Conservation (phyloP, 2,329 filamentous ascomycete genomes). For the Trichophyton equinum region DNA sequence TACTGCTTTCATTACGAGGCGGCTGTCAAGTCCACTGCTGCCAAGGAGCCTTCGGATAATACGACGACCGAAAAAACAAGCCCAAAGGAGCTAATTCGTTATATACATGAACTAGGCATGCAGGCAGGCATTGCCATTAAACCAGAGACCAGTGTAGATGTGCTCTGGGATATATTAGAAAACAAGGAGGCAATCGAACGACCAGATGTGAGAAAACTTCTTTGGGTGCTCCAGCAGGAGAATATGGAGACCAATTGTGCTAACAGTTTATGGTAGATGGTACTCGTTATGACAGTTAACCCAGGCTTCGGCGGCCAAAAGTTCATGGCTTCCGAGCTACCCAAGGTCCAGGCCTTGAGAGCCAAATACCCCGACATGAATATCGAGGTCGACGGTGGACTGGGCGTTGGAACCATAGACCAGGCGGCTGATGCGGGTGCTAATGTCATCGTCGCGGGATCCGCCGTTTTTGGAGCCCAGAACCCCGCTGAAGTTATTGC, state of each 20-base stretch:
- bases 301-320: slow-evolving; percentile 96
- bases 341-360: slow-evolving; percentile 78
- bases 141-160: slow-evolving; percentile 78
- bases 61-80: slow-evolving; percentile 58
- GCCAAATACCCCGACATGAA: slow-evolving; percentile 79
- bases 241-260: neutral
- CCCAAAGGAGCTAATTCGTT: slow-evolving; percentile 73
- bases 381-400: slow-evolving; percentile 92
- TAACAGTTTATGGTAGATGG: slow-evolving; percentile 57
- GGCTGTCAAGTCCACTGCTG: slow-evolving; percentile 61
- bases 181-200: slow-evolving; percentile 57
- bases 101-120: slow-evolving; percentile 80
- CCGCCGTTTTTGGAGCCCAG: slow-evolving; percentile 84
- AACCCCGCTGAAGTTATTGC: slow-evolving; percentile 78
- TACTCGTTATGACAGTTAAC: slow-evolving; percentile 95
- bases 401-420: slow-evolving; percentile 80
- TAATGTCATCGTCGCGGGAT: slow-evolving; percentile 95
- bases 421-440: slow-evolving; percentile 89
- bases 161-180: slow-evolving; percentile 82
- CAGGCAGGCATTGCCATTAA: slow-evolving; percentile 92
- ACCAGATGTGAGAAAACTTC: slow-evolving; percentile 60
- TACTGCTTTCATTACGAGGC: slow-evolving; percentile 99
- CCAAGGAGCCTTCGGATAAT: slow-evolving; percentile 60
- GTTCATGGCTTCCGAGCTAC: slow-evolving; percentile 92
- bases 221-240: neutral